Evolutionary conservation across 352 stramenopile species (phyloP).

Genomic region (Albugo laibachii): DNA sequence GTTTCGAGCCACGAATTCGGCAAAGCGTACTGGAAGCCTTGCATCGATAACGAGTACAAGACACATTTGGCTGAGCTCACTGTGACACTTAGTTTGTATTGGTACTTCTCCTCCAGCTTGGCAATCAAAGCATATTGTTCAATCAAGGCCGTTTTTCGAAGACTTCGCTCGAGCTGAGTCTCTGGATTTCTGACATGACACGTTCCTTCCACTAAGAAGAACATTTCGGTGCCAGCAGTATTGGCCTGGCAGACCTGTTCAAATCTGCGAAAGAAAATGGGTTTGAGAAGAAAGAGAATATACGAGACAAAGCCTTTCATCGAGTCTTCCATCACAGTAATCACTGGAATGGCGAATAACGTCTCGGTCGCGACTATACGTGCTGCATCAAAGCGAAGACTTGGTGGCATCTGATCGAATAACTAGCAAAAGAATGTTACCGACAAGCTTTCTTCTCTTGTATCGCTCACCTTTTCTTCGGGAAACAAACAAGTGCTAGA

Average conservation of each 20-base stretch:
- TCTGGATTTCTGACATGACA: slow-evolving; percentile 8
- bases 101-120: slow-evolving; percentile 42
- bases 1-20: neutral
- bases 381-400: slow-evolving; percentile 58
- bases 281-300: slow-evolving; percentile 60
- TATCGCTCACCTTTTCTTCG: slow-evolving; percentile 36
- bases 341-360: slow-evolving; percentile 60
- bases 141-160: slow-evolving; percentile 65
- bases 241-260: slow-evolving; percentile 61
- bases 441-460: neutral
- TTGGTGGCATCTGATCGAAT: slow-evolving; percentile 64
- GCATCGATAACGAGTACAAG: slow-evolving; percentile 59
- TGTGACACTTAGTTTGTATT: slow-evolving; percentile 47
- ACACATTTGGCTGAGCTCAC: slow-evolving; percentile 46
- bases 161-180: slow-evolving; percentile 8
- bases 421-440: slow-evolving; percentile 15
- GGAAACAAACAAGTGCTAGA: slow-evolving; percentile 53
- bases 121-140: slow-evolving; percentile 72
- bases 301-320: slow-evolving; percentile 82
- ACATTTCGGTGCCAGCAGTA: slow-evolving; percentile 55
- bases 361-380: slow-evolving; percentile 54
- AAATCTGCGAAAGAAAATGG: slow-evolving; percentile 35
- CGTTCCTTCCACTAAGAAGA: slow-evolving; percentile 68
- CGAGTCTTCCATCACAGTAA: slow-evolving; percentile 73
- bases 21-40: slow-evolving; percentile 43